phyloP scores from a whole-genome alignment of 768 basidiomycete genomes.

The Hirschioporus abietinus region DNA sequence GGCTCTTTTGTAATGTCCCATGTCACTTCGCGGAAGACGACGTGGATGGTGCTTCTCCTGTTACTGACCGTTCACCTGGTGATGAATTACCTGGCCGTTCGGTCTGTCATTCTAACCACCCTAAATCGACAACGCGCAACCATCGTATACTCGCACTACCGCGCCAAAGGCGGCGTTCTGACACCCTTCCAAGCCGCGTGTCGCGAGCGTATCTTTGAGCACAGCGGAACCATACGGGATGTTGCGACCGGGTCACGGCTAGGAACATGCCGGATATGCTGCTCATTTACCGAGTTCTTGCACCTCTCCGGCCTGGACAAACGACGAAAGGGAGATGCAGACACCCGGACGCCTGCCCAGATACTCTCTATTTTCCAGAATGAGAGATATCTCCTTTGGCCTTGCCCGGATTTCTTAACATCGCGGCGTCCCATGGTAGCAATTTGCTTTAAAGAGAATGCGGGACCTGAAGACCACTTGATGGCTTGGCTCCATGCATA shows the following conservation, averaged over 20 bases:
- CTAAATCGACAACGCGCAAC: slow-evolving; percentile 55
- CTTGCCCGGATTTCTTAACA: not conserved
- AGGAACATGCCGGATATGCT: slow-evolving; percentile 48
- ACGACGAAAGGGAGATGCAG: slow-evolving; percentile 8
- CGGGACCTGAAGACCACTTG: not conserved
- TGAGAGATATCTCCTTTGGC: slow-evolving; percentile 51
- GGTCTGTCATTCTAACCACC: slow-evolving; percentile 48
- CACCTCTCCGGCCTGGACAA: slow-evolving; percentile 21
- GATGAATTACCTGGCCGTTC: slow-evolving; percentile 57
- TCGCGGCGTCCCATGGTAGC: not conserved
- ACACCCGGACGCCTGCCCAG: slow-evolving; percentile 15
- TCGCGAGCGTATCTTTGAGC: slow-evolving; percentile 40
- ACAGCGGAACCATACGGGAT: slow-evolving; percentile 35
- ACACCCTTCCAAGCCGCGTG: slow-evolving; percentile 35
- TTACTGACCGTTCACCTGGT: slow-evolving; percentile 50
- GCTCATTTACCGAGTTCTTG: slow-evolving; percentile 34
- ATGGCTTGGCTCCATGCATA: not conserved
- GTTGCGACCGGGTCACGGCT: slow-evolving; percentile 26
- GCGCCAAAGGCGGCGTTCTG: slow-evolving; percentile 16
- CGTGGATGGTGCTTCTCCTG: slow-evolving; percentile 44
- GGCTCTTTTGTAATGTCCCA: slow-evolving; percentile 56
- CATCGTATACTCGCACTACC: slow-evolving; percentile 46
- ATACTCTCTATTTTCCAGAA: slow-evolving; percentile 35
- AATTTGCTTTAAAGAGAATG: not conserved
- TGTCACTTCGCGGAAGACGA: slow-evolving; percentile 41